Percentiles rank a stretch among this genome's conserved stretches.
Conservation (phyloP, 495 filamentous ascomycete species). For the Aspergillus heteromorphus region DNA sequence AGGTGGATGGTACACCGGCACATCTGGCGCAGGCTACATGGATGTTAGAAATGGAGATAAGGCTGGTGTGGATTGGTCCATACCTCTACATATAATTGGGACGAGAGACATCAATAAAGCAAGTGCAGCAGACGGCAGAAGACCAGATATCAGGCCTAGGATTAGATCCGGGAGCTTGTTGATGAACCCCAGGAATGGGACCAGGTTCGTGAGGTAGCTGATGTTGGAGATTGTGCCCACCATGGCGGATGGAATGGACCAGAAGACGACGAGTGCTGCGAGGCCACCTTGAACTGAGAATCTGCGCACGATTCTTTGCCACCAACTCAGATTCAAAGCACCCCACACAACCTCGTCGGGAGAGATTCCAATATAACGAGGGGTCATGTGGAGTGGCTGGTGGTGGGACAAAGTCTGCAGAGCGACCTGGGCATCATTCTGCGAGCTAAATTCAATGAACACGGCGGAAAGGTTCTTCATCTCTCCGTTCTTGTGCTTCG, state of each 20-base stretch:
- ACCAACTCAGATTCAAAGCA: conserved; percentile 76
- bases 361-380: conserved; percentile 71
- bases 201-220: conserved; percentile 51
- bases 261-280: conserved; percentile 76
- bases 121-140: conserved; percentile 71
- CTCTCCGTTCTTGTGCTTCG: conserved; percentile 41
- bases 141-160: conserved; percentile 72
- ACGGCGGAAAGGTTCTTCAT: conserved; percentile 56
- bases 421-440: conserved; percentile 75
- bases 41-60: conserved; percentile 3
- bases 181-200: conserved; percentile 67
- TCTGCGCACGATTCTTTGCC: conserved; percentile 66
- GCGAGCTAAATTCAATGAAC: conserved; percentile 79
- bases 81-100: conserved; percentile 74
- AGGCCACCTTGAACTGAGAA: conserved; percentile 64
- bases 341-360: conserved; percentile 80
- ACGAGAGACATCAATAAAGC: conserved; percentile 82
- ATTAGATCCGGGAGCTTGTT: conserved; percentile 60
- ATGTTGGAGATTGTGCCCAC: conserved; percentile 82
- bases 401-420: conserved; percentile 78
- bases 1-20: conserved; percentile 68
- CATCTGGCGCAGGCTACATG: conserved; percentile 60
- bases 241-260: conserved; percentile 80
- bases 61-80: conserved; percentile 22
- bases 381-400: conserved; percentile 79